phyloP scores from a whole-genome alignment of 192 early-diverging fungal genomes.

The Coemansia sp. region DNA sequence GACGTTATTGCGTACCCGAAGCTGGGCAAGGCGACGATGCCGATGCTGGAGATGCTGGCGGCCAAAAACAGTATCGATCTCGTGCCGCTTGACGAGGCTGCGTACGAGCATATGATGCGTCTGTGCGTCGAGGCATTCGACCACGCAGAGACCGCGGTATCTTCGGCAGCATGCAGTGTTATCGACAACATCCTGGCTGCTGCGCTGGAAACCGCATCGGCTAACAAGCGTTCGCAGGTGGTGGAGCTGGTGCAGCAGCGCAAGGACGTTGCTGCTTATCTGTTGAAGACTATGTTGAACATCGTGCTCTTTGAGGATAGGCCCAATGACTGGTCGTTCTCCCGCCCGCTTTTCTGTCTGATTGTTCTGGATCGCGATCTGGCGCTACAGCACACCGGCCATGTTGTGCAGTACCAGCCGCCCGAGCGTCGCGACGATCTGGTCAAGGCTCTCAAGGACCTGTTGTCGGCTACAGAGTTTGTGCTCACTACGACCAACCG shows the following conservation, averaged over 20 bases:
- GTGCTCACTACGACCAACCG: conserved; percentile 34
- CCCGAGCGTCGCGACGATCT: conserved; percentile 44
- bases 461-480: conserved; percentile 42
- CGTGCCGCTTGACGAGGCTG: conserved; percentile 57
- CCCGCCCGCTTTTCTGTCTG: conserved; percentile 76
- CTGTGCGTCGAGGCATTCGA: conserved; percentile 72
- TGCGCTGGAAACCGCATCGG: conserved; percentile 57
- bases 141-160: conserved; percentile 57
- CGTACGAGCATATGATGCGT: conserved; percentile 73
- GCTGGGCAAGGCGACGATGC: conserved; percentile 59
- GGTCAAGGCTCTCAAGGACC: conserved; percentile 40
- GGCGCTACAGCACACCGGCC: conserved; percentile 44
- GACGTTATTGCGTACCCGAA: conserved; percentile 71
- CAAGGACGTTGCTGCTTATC: conserved; percentile 62
- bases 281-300: conserved; percentile 70
- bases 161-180: conserved; percentile 65
- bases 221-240: conserved; percentile 18
- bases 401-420: conserved; percentile 54
- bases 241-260: conserved; percentile 40
- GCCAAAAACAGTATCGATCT: conserved; percentile 65
- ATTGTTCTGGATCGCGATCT: conserved; percentile 72
- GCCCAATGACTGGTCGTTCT: conserved; percentile 80
- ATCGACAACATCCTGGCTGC: conserved; percentile 74
- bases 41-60: conserved; percentile 70
- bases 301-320: conserved; percentile 79